Evolutionary conservation across 345 rosid genomes (phyloP).

Genomic region (Pistacia vera): DNA sequence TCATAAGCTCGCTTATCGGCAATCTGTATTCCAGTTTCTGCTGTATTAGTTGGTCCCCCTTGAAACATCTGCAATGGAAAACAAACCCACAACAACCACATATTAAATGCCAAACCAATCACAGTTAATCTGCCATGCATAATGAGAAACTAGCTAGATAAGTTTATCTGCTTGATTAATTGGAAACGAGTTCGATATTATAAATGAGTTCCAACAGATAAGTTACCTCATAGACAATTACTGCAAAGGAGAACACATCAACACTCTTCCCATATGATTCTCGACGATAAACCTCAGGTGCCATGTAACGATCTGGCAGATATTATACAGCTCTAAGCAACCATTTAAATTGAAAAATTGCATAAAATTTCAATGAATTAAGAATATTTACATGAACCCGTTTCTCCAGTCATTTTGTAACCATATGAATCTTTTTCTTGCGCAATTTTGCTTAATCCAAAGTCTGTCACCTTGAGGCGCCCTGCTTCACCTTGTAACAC

Average conservation of each 20-base stretch:
- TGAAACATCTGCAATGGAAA: slow-evolving; percentile 48
- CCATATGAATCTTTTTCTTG: slow-evolving; percentile 54
- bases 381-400: slow-evolving; percentile 54
- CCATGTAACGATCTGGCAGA: slow-evolving; percentile 68
- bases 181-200: no score
- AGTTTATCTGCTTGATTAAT: no score
- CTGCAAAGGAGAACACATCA: slow-evolving; percentile 67
- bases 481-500: slow-evolving; percentile 64
- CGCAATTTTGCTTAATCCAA: slow-evolving; percentile 67
- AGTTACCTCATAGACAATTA: slow-evolving; percentile 57
- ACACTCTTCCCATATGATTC: slow-evolving; percentile 72
- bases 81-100: background rate
- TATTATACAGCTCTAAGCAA: slow-evolving; percentile 8
- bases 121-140: slow-evolving; percentile 1
- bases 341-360: slow-evolving; percentile 6
- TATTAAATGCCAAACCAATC: background rate
- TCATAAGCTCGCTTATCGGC: slow-evolving; percentile 71
- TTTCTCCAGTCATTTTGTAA: slow-evolving; percentile 65
- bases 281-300: slow-evolving; percentile 70
- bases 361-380: background rate
- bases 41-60: slow-evolving; percentile 52
- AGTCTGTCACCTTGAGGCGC: slow-evolving; percentile 69
- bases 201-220: background rate
- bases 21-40: slow-evolving; percentile 49
- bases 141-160: background rate